Percentiles rank a stretch among this genome's conserved stretches.
Conservation (phyloP, 331 rosid species). For the Acacia concinna region DNA sequence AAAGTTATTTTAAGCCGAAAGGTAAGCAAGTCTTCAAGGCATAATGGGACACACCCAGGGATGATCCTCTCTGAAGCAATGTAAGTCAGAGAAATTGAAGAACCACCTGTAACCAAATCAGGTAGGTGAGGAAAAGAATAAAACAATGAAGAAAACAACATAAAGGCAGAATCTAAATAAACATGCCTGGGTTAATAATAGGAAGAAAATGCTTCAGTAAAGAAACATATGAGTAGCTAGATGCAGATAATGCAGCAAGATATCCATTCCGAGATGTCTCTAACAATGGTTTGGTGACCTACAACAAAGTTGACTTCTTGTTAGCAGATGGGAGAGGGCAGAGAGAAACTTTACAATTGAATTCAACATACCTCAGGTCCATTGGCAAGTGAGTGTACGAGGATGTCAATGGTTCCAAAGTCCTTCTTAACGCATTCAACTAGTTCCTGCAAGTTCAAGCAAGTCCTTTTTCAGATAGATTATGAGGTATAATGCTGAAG, state of each 20-base stretch:
- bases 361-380: constrained; percentile 74
- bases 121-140: neutral
- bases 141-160: constrained; percentile 12
- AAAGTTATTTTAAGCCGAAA: neutral
- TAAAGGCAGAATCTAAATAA: neutral
- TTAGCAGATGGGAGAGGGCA: neutral
- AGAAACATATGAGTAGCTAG: constrained; percentile 88
- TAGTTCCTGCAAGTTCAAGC: constrained; percentile 65
- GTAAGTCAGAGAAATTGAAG: constrained; percentile 84
- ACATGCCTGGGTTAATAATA: constrained; percentile 77
- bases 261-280: constrained; percentile 96
- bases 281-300: constrained; percentile 79
- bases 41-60: constrained; percentile 65
- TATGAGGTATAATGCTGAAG: neutral
- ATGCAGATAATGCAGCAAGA: constrained; percentile 92
- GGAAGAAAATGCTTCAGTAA: constrained; percentile 85
- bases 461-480: neutral
- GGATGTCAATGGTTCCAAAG: constrained; percentile 87
- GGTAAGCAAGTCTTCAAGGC: neutral
- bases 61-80: constrained; percentile 91
- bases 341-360: neutral
- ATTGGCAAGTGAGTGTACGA: constrained; percentile 97
- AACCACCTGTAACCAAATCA: constrained; percentile 65
- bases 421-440: constrained; percentile 82
- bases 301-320: constrained; percentile 18